Base-by-base conservation (phyloP, 257 asterid genomes). In the Solanum infundibuliforme region DNA sequence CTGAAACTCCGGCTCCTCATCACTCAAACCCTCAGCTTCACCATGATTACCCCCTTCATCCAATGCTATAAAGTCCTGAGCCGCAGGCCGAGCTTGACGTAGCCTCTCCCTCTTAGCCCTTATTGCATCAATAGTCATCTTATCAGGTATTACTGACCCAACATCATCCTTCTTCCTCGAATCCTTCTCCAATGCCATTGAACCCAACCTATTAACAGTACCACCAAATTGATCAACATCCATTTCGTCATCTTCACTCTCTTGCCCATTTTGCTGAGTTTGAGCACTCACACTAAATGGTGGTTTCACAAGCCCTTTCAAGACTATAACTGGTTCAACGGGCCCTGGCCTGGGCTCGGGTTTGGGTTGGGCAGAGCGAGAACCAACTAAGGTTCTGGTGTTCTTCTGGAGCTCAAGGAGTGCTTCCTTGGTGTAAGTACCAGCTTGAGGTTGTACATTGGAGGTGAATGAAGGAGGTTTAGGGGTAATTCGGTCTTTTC, bases 1-100 rank as follows among this genome's bases (percentile, higher is more conserved):
- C 84, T 82, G 92, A 90, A 90, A 92, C 89, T 97, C 99, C 0
- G 99, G 99, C 90, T 97, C 99, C 94, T 97, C 99, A 7, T 97
- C 99, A 35, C 99, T 97, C 93, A 97, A 93, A 16, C 99, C 99
- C 55, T 96, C 99, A 1, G 95, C 96, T 74, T 91, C 99, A 68
- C 99, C 99, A 29, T 97, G 99, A 93, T 97, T 97, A 88, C 99
- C 94, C 71, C 99, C 99, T 77, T 93, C 94, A 90, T 97, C 99
- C 88, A 97, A 88, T 3, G 99, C 92, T 84, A 97, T 96, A 87
- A 86, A 97, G 91, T 97, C 99, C 21, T 92, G 95, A 3, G 97
- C 99, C 1, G 98, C 99, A 36, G 97, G 94, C 88, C 93, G 89
- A 9, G 94, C 95, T 90, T 93, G 95, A 91, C 99, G 90, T 29